These are phyloP conservation scores for Metschnikowia peoriensis DNA, from an alignment of 805 yeast species.

Conservation along the genomic window DNA sequence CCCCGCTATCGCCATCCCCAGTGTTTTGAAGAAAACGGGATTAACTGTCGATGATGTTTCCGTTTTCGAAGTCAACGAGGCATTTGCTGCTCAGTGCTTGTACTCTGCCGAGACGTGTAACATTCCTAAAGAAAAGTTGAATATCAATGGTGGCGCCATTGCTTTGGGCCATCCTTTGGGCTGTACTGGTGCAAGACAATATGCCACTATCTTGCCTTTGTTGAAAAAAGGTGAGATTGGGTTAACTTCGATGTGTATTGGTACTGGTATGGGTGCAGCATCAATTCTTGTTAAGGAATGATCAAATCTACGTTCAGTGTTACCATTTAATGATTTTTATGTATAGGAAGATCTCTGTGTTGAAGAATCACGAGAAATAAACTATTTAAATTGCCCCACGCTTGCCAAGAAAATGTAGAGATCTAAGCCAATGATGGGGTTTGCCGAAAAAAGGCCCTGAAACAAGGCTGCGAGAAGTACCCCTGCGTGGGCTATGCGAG, in stretches of 20 bases:
- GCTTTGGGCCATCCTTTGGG: slow-evolving; percentile 89
- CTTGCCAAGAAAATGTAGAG: too few species aligned
- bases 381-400: too few species aligned
- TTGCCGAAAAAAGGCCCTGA: too few species aligned
- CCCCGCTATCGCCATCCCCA: slow-evolving; percentile 94
- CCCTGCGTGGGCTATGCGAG: too few species aligned
- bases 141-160: slow-evolving; percentile 93
- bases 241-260: slow-evolving; percentile 94
- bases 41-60: slow-evolving; percentile 63
- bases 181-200: slow-evolving; percentile 77
- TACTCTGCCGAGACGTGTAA: slow-evolving; percentile 66
- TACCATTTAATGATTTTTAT: too few species aligned
- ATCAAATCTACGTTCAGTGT: neutral
- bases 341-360: too few species aligned
- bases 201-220: slow-evolving; percentile 83
- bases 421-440: too few species aligned
- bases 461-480: too few species aligned
- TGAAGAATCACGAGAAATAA: too few species aligned
- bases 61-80: slow-evolving; percentile 90
- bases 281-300: slow-evolving; percentile 79
- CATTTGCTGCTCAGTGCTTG: slow-evolving; percentile 93
- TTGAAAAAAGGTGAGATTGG: slow-evolving; percentile 80
- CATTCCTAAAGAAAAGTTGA: slow-evolving; percentile 52
- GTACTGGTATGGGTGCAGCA: slow-evolving; percentile 99
- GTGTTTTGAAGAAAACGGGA: slow-evolving; percentile 61